A percentile compares a stretch with the other conserved stretches of the same genome.
Evolutionary conservation across 805 yeast genomes (phyloP).

Genomic region (Metschnikowia lochheadii): DNA sequence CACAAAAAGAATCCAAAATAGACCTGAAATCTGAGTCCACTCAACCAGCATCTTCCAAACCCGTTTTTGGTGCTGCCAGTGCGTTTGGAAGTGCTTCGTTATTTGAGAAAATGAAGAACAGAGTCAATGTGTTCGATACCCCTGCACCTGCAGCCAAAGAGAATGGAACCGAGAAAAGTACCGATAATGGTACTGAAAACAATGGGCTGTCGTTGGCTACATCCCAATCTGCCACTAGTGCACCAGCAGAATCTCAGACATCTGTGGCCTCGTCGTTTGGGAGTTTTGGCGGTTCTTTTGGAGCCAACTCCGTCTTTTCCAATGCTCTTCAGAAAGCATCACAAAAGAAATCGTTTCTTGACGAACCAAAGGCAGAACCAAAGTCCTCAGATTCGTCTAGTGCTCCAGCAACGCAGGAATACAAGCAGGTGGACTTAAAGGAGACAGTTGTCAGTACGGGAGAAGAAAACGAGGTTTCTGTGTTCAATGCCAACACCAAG

Average conservation of each 20-base stretch:
- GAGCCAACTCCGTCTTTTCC: conserved; percentile 43
- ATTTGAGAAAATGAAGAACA: conserved; percentile 22
- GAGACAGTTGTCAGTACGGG: conserved; percentile 68
- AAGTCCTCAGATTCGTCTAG: conserved; percentile 16
- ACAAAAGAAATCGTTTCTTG: conserved; percentile 56
- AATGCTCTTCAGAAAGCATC: conserved; percentile 54
- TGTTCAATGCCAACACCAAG: conserved; percentile 70
- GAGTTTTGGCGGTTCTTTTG: conserved; percentile 34
- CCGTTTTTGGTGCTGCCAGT: conserved; percentile 41
- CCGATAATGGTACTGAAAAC: neutral
- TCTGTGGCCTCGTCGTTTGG: conserved; percentile 12
- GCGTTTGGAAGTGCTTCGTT: conserved; percentile 32
- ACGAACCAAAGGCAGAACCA: conserved; percentile 24
- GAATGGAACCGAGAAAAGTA: neutral
- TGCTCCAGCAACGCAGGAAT: conserved; percentile 35
- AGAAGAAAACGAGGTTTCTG: conserved; percentile 77
- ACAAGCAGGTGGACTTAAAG: conserved; percentile 56
- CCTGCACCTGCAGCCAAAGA: conserved; percentile 13
- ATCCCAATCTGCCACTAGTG: neutral
- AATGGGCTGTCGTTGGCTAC: neutral
- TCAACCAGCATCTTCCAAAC: conserved; percentile 10
- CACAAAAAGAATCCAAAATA: no score
- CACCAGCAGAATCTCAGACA: neutral
- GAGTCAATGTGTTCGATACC: conserved; percentile 26
- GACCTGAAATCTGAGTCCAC: no score